Evolutionary conservation across 768 basidiomycete species (phyloP), one percentile per base, ranked within the genome.

Genomic region (Lactarius tabidus): DNA sequence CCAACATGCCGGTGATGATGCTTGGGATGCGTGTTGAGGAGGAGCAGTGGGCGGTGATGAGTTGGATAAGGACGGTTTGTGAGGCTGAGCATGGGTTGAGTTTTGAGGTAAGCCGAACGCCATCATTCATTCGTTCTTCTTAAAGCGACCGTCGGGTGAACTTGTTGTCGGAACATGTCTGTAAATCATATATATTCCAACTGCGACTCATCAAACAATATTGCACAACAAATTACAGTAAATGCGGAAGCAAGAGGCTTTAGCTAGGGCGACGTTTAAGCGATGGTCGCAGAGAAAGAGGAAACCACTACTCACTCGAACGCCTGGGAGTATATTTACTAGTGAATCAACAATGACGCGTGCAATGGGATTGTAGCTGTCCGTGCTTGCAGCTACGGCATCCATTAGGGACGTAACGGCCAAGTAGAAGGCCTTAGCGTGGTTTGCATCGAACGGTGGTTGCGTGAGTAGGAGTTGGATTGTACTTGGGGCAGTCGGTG

Each of bases 381-480:
- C 35, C 28, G 54, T 51, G 28, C 52, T 57, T 23, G 62, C 35
- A 1, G 59, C 51, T 35, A 67, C 58, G n/a, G 39, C 61, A n/a
- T 60, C 67, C 14, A 70, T 59, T 17, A 70, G 36, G 38, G 54
- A 56, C n/a, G 67, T 51, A 35, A 60, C 62, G 12, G 69, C 69
- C 7, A 39, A 20, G 20, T 54, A 23, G 48, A 65, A 70, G 4
- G 29, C 17, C 2, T 3, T 51, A 2, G 54, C 29, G 29, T 69
- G 61, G 14, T 57, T 31, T 54, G 17, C 54, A 9, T n/a, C 39
- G 3, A 45, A 45, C 4, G 53, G 56, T 29, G 64, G 55, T 14
- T 68, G 67, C 45, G 57, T 45, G 26, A 69, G 58, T 17, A 70
- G 56, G 6, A 68, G 48, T 41, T 70, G 69, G 33, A 68, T 48